These are phyloP conservation scores for Mollisia scopiformis DNA, from an alignment of 2,329 filamentous ascomycete species.

Conservation along the genomic window DNA sequence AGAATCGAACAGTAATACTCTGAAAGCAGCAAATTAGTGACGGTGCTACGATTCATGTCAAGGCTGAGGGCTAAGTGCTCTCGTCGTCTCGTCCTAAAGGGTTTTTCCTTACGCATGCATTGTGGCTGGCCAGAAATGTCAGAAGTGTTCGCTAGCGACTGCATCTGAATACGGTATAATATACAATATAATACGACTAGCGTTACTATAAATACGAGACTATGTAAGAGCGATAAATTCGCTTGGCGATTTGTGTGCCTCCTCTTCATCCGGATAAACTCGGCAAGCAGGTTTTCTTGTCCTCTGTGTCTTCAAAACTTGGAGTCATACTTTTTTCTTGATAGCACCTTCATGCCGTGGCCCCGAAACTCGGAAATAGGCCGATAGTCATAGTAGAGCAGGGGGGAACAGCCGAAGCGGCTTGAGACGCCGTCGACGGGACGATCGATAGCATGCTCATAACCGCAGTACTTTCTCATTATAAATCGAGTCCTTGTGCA, in stretches of 20 bases:
- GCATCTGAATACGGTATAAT: too few relatives aligned
- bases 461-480: slow-evolving; percentile 10
- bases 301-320: not conserved
- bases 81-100: too few relatives aligned
- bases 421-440: slow-evolving; percentile 8
- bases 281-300: not conserved
- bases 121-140: too few relatives aligned
- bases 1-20: not conserved
- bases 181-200: not conserved
- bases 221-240: not conserved
- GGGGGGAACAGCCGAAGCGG: slow-evolving; percentile 6
- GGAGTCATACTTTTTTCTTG: not conserved
- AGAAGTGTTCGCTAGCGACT: too few relatives aligned
- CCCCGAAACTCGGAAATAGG: not conserved
- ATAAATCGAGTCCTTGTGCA: not conserved
- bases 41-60: too few relatives aligned
- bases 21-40: not conserved
- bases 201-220: not conserved
- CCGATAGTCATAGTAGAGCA: slow-evolving; percentile 4
- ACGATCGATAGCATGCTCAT: slow-evolving; percentile 8
- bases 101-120: too few relatives aligned
- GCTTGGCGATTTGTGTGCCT: not conserved
- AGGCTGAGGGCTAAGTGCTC: not conserved
- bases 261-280: not conserved
- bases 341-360: not conserved